Evolutionary conservation across 148 eudicot genomes (phyloP).

Genomic region (Cornus kousa): DNA sequence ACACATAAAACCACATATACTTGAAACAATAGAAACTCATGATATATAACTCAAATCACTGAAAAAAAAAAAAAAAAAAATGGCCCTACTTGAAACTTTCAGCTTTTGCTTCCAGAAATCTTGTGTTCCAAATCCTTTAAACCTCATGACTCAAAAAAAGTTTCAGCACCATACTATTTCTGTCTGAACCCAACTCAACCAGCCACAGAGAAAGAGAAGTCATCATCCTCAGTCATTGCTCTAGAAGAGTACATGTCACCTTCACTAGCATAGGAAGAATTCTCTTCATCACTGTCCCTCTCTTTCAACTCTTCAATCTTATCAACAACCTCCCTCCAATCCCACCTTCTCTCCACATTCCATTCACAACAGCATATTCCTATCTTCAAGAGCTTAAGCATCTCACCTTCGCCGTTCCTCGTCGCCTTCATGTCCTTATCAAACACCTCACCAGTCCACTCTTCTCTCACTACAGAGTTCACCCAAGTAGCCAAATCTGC

Average conservation of each 20-base stretch:
- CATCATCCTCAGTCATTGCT: slow-evolving; percentile 37
- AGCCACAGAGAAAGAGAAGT: slow-evolving; percentile 15
- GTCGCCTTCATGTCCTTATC: slow-evolving; percentile 64
- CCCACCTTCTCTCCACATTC: slow-evolving; percentile 68
- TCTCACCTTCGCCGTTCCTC: slow-evolving; percentile 53
- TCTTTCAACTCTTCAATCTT: slow-evolving; percentile 76
- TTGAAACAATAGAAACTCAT: too few relatives aligned
- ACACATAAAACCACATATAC: too few relatives aligned
- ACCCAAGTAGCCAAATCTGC: slow-evolving; percentile 76
- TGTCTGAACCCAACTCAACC: not conserved
- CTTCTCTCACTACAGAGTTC: slow-evolving; percentile 68
- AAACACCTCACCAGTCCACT: slow-evolving; percentile 72
- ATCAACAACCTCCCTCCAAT: slow-evolving; percentile 50
- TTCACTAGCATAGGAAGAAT: slow-evolving; percentile 46
- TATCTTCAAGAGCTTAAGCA: slow-evolving; percentile 74
- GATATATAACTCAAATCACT: too few relatives aligned
- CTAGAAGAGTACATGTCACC: slow-evolving; percentile 31
- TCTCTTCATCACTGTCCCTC: slow-evolving; percentile 37
- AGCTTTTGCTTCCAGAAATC: not conserved
- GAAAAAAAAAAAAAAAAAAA: too few relatives aligned
- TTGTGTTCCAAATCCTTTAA: not conserved
- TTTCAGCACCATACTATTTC: not conserved
- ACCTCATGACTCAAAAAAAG: not conserved
- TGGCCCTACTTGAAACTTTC: too few relatives aligned
- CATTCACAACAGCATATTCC: slow-evolving; percentile 84